Conservation (phyloP, 1,284 basidiomycete species). For the Volvariella surrecta region DNA sequence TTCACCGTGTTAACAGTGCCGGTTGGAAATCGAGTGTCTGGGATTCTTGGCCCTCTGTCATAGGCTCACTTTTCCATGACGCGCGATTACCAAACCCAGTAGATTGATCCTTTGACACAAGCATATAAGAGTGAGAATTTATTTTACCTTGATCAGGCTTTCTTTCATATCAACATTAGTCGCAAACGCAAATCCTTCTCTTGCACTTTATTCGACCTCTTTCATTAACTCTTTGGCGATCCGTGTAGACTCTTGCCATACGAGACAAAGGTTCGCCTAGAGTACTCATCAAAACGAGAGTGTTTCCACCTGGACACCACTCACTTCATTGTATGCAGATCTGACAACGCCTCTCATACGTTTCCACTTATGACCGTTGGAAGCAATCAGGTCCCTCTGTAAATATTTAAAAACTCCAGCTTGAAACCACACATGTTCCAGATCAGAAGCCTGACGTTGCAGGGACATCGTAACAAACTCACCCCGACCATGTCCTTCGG, state of each 20-base stretch:
- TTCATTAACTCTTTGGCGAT: not conserved
- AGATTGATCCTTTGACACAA: no score
- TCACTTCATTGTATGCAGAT: conserved; percentile 18
- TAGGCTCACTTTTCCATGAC: not conserved
- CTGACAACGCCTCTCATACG: conserved; percentile 1
- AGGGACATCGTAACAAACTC: not conserved
- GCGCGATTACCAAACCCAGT: not conserved
- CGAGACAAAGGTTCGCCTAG: not conserved
- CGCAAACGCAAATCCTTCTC: no score
- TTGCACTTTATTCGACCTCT: no score
- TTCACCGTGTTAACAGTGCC: not conserved
- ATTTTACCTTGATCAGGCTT: no score
- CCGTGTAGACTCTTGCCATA: not conserved
- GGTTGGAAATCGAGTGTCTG: not conserved
- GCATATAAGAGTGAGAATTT: no score
- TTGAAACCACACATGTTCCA: conserved; percentile 18
- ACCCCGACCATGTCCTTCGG: conserved; percentile 1
- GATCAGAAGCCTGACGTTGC: not conserved
- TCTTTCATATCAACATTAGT: no score
- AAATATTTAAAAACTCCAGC: no score
- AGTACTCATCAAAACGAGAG: not conserved
- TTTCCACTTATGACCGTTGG: conserved; percentile 15
- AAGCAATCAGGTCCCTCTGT: conserved; percentile 19
- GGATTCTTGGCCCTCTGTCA: not conserved
- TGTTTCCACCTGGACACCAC: not conserved